Base-by-base conservation (phyloP, 164 flowering plant species). In the Vitis labrusca region DNA sequence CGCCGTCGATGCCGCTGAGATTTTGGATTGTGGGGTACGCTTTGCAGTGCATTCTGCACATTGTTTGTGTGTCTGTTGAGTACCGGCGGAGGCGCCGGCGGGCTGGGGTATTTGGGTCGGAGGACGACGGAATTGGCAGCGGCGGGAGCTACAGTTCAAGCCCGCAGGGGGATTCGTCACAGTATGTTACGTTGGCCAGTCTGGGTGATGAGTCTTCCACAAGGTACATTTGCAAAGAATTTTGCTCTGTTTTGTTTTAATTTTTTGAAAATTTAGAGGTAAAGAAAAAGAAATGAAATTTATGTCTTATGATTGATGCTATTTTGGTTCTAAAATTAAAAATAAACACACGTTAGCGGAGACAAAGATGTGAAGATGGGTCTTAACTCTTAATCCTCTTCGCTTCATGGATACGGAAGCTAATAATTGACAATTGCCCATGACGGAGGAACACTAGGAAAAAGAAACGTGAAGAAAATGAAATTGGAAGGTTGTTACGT, bases 21-120 rank as follows among this genome's bases (percentile, higher is more conserved):
- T n/a, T 76, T n/a, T 87, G 91, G 88, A 74, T 87, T 65, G 59
- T 77, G n/a, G 87, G 88, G 49, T 87, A 87, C 54, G 82, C 79
- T 7, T 15, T 82, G 67, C 87, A 85, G 58, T 87, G 88, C 57
- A 15, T 79, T 17, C 52, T 87, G 37, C 87, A 83, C 48, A 78
- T 85, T 70, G 76, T 80, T 6, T 87, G 88, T 58, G 88, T 82
- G 13, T 68, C 72, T 17, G 30, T 79, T 29, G 88, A 87, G 82
- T 87, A 75, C 69, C 54, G 76, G 64, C 64, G 85, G 70, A 66
- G 86, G 29, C 66, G 73, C 57, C 11, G 72, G 71, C 54, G 63
- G 49, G 49, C 59, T 3, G 1, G 9, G 19, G 50, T 51, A 52
- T 60, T 51, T 37, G 55, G 37, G 32, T 29, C 13, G 66, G 69